Percentiles rank a stretch among this genome's conserved stretches.
phyloP scores from a whole-genome alignment of 2,329 filamentous ascomycete species.

The Botrytis deweyae region DNA sequence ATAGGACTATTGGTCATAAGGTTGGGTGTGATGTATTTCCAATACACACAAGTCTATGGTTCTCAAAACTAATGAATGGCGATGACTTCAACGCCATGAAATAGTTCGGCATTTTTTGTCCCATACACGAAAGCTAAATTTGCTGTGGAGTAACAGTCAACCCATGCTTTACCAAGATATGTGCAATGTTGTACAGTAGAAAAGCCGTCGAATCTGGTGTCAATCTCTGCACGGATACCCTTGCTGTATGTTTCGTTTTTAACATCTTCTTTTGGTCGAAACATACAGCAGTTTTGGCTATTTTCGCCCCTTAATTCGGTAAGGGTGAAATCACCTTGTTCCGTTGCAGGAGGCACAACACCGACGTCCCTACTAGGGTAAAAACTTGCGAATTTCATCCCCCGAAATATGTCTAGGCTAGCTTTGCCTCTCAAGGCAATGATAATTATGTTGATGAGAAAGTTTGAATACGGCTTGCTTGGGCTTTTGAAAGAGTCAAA shows the following conservation, averaged over 20 bases:
- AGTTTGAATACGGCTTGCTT: background rate
- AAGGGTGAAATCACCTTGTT: background rate
- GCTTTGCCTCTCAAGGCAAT: background rate
- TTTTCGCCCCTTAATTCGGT: too few relatives aligned
- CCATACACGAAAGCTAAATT: too few relatives aligned
- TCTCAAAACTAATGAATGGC: background rate
- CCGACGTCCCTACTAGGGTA: too few relatives aligned
- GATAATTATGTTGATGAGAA: background rate
- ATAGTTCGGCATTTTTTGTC: too few relatives aligned
- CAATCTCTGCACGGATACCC: background rate
- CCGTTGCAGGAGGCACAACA: background rate
- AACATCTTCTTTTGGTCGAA: background rate
- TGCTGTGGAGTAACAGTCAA: background rate
- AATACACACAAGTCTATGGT: background rate
- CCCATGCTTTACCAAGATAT: background rate
- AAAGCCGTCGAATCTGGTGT: accelerated
- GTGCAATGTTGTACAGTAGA: background rate
- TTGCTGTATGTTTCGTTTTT: too few relatives aligned
- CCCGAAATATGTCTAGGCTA: background rate
- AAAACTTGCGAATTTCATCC: background rate
- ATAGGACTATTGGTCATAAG: background rate
- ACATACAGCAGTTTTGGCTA: background rate
- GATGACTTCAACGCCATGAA: background rate
- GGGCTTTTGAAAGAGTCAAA: background rate
- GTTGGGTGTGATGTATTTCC: background rate